Evolutionary conservation across 1,139 yeast genomes (phyloP), one percentile per base, ranked within the genome.

Genomic region (Neolecta irregularis): DNA sequence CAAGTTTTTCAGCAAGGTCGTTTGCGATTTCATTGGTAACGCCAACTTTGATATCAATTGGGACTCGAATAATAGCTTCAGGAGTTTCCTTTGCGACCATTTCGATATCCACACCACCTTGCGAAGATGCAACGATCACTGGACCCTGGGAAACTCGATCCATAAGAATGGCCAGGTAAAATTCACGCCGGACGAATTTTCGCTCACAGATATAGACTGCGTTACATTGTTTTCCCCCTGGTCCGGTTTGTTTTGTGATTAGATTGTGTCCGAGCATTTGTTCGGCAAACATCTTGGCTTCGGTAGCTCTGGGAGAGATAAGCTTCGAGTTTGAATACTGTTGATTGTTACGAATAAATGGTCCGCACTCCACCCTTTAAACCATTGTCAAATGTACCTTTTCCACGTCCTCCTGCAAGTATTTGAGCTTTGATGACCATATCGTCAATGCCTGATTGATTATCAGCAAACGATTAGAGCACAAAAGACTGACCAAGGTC

Each of bases 51-150:
- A 81, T 67, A 48, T 75, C 74, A 41, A 88, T 73, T 48, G 78
- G 68, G 71, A 75, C 81, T 47, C 91, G 74, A 65, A 81, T 77
- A 65, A 88, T 91, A 49, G 94, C 93, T 42, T 70, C 72, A 39
- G 99, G 99, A 61, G 72, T 77, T 51, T 69, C 74, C 50, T 77
- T 77, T 43, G 98, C 99, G 48, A 91, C 96, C 58, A 93, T 93
- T 67, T 88, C 99, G 55, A 88, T 91, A 63, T 88, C 95, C 93
- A 91, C 85, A 67, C 99, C 99, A 66, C 99, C 99, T 65, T 88
- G 92, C 48, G 93, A 67, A 25, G 95, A 81, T 33, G 94, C 95
- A 48, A 88, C 94, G 56, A 88, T 80, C 64, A 88, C 68, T 44
- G 96, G 94, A 49, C 72, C 67, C 63, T 85, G 93, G 46, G 76